Evolutionary conservation across 768 basidiomycete genomes (phyloP).

Genomic region (Pleurotus salmoneostramineus): DNA sequence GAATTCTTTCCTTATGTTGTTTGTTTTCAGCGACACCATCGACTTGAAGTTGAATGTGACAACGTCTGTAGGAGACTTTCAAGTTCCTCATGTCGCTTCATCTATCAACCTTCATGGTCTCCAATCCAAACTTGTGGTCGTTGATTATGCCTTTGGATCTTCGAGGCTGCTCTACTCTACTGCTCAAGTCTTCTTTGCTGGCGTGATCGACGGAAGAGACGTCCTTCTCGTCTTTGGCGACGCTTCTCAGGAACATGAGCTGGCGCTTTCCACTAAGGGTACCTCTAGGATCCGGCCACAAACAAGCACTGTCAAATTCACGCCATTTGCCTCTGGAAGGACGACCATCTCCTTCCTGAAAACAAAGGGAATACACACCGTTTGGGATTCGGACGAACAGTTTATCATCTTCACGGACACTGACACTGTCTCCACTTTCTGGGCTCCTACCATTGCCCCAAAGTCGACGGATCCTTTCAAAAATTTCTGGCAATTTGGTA

Average conservation of each 20-base stretch:
- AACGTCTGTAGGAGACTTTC: conserved; percentile 45
- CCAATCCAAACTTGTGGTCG: conserved; percentile 69
- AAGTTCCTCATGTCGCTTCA: conserved; percentile 51
- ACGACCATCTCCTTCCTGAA: conserved; percentile 56
- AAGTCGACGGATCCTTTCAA: conserved; percentile 35
- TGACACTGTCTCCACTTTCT: conserved; percentile 66
- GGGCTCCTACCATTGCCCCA: conserved; percentile 64
- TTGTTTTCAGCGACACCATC: conserved; percentile 35
- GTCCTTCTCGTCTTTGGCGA: conserved; percentile 62
- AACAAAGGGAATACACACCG: conserved; percentile 50
- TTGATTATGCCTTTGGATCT: conserved; percentile 69
- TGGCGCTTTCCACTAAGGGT: conserved; percentile 41
- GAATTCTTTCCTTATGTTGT: neutral
- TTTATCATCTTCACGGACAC: conserved; percentile 71
- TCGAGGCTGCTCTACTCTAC: conserved; percentile 67
- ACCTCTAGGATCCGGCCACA: conserved; percentile 32
- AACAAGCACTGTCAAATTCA: conserved; percentile 25
- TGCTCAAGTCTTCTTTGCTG: conserved; percentile 67
- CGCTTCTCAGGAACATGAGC: conserved; percentile 51
- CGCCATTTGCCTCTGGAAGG: conserved; percentile 18
- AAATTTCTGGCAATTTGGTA: conserved; percentile 72
- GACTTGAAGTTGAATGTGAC: conserved; percentile 60
- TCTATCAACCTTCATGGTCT: conserved; percentile 62
- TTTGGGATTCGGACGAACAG: conserved; percentile 66
- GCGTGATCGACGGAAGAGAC: conserved; percentile 54